Conservation (phyloP, 1,139 yeast species). For the Blastobotrys capitulatus region DNA sequence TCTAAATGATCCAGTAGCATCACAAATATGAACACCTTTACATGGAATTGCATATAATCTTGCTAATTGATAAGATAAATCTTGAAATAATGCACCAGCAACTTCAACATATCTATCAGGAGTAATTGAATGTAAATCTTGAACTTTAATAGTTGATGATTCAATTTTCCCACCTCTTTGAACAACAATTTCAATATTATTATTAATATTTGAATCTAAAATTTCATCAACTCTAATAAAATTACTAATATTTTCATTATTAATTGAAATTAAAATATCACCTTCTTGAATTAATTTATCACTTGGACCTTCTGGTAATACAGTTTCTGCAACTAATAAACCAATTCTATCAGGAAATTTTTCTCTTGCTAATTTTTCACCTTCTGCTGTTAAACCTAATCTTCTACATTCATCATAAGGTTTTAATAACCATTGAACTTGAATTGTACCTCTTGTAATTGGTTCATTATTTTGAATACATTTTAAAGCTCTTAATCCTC, state of each 20-base stretch:
- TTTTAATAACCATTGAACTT: slow-evolving; percentile 80
- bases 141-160: slow-evolving; percentile 49
- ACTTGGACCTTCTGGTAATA: slow-evolving; percentile 86
- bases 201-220: slow-evolving; percentile 64
- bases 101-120: slow-evolving; percentile 78
- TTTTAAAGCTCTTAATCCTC: slow-evolving; percentile 74
- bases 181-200: slow-evolving; percentile 50
- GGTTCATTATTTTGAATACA: slow-evolving; percentile 58
- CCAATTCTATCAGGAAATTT: slow-evolving; percentile 75
- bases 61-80: slow-evolving; percentile 83
- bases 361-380: slow-evolving; percentile 64
- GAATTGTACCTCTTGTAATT: slow-evolving; percentile 80
- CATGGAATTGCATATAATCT: slow-evolving; percentile 80
- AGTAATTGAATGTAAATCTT: slow-evolving; percentile 74
- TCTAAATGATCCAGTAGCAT: slow-evolving; percentile 74
- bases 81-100: slow-evolving; percentile 82
- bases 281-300: slow-evolving; percentile 74
- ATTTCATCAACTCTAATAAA: slow-evolving; percentile 82
- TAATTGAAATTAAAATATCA: slow-evolving; percentile 71
- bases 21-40: slow-evolving; percentile 72
- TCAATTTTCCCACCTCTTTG: slow-evolving; percentile 72
- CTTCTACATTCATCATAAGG: slow-evolving; percentile 91
- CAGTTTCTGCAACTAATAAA: slow-evolving; percentile 74
- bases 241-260: slow-evolving; percentile 59
- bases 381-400: slow-evolving; percentile 71